Evolutionary conservation across 345 rosid genomes (phyloP).

Genomic region (Eucalyptus shirleyi): DNA sequence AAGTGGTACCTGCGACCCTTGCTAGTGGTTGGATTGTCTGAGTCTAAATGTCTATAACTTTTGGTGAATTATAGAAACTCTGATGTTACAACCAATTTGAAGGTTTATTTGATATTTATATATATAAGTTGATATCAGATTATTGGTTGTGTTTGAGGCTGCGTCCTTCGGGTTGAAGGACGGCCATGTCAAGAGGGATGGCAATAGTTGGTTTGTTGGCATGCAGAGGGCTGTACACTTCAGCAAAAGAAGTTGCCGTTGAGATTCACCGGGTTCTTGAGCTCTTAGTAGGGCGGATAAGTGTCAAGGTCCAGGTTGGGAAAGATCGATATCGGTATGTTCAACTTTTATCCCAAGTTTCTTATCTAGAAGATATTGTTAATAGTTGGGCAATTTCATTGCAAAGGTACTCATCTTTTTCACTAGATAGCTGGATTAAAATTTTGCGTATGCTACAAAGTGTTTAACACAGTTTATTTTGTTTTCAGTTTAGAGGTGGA

Average conservation of each 20-base stretch:
- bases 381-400: slow-evolving; percentile 68
- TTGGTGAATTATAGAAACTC: no score
- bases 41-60: no score
- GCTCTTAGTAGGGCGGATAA: slow-evolving; percentile 68
- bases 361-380: slow-evolving; percentile 82
- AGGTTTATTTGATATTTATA: no score
- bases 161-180: no score
- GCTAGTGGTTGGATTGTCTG: no score
- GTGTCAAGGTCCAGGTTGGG: slow-evolving; percentile 61
- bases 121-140: no score
- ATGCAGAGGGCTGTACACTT: slow-evolving; percentile 55
- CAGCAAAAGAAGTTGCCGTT: slow-evolving; percentile 62
- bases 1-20: no score
- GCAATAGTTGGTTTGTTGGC: slow-evolving; percentile 77
- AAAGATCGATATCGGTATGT: slow-evolving; percentile 63
- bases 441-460: not conserved
- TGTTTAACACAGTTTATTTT: slow-evolving; percentile 8
- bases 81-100: no score
- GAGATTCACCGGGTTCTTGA: slow-evolving; percentile 85
- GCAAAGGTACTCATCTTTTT: slow-evolving; percentile 43
- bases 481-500: slow-evolving; percentile 61
- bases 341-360: slow-evolving; percentile 87
- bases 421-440: not conserved
- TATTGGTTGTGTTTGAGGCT: no score
- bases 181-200: slow-evolving; percentile 2